Percentiles rank a stretch among this genome's conserved stretches.
Evolutionary conservation across 129 eudicot genomes (phyloP).

Genomic region (Solidago caesia): DNA sequence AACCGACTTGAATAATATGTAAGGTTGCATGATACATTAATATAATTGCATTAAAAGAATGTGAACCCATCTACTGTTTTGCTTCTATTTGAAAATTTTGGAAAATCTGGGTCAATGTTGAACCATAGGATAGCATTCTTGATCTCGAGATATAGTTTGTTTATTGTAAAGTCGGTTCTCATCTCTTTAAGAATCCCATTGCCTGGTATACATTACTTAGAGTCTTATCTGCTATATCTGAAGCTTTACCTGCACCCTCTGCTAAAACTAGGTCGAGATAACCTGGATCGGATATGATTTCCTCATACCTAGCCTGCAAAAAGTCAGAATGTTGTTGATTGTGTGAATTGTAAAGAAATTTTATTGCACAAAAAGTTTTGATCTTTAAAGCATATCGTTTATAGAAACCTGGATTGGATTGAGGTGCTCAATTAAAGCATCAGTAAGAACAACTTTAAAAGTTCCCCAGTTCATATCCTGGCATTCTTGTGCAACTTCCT

Average conservation of each 20-base stretch:
- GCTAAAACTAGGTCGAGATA: constrained; percentile 75
- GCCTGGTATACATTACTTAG: constrained; percentile 74
- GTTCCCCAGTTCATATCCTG: constrained; percentile 89
- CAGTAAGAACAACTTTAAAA: constrained; percentile 67
- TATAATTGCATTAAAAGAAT: constrained; percentile 19
- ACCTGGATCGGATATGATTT: constrained; percentile 66
- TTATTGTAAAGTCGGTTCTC: constrained; percentile 10
- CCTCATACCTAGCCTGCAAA: constrained; percentile 69
- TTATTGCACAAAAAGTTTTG: background rate
- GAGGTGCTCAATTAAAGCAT: constrained; percentile 82
- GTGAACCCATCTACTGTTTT: constrained; percentile 5
- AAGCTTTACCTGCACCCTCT: constrained; percentile 84
- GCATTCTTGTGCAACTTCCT: constrained; percentile 91
- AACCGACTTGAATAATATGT: constrained; percentile 1
- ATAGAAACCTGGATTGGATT: constrained; percentile 80
- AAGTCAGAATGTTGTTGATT: background rate
- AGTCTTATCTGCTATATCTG: constrained; percentile 71
- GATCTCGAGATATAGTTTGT: constrained; percentile 1
- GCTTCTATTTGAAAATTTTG: background rate
- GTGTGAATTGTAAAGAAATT: background rate
- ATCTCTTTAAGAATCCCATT: constrained; percentile 81
- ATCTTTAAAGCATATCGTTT: constrained; percentile 6
- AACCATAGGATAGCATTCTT: background rate
- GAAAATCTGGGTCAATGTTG: background rate
- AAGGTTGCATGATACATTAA: constrained; percentile 12